phyloP scores from a whole-genome alignment of 768 basidiomycete species.

The Podaxis rugospora region DNA sequence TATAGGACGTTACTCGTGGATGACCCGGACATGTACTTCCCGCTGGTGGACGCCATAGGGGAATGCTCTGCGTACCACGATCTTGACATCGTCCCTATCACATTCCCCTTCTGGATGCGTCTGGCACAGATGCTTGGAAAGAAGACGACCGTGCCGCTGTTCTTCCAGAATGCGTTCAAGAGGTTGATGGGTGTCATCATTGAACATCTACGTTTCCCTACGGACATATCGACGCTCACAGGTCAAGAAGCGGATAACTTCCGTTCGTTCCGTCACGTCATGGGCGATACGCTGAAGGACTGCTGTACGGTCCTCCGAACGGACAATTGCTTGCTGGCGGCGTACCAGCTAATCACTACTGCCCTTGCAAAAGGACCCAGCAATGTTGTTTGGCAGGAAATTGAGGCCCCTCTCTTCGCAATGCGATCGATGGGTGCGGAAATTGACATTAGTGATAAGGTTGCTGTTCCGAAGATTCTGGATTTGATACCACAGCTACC shows the following conservation, averaged over 20 bases:
- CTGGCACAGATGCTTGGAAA: constrained; percentile 89
- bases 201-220: constrained; percentile 85
- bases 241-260: constrained; percentile 92
- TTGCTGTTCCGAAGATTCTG: constrained; percentile 93
- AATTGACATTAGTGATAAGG: constrained; percentile 76
- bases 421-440: constrained; percentile 98
- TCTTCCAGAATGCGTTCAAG: constrained; percentile 80
- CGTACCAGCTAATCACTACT: constrained; percentile 75
- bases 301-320: constrained; percentile 93
- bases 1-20: constrained; percentile 86
- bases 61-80: constrained; percentile 90
- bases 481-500: constrained; percentile 90
- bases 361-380: constrained; percentile 62
- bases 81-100: constrained; percentile 95
- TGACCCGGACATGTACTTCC: constrained; percentile 90
- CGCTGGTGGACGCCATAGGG: constrained; percentile 92
- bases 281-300: constrained; percentile 99
- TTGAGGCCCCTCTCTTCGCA: constrained; percentile 96
- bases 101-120: constrained; percentile 98
- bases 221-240: constrained; percentile 57
- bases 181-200: constrained; percentile 85
- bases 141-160: constrained; percentile 61
- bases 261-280: constrained; percentile 92
- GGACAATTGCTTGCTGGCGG: constrained; percentile 73
- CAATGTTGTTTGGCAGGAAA: constrained; percentile 84